Evolutionary conservation across 805 yeast species (phyloP).

Genomic region (Hanseniaspora lindneri): DNA sequence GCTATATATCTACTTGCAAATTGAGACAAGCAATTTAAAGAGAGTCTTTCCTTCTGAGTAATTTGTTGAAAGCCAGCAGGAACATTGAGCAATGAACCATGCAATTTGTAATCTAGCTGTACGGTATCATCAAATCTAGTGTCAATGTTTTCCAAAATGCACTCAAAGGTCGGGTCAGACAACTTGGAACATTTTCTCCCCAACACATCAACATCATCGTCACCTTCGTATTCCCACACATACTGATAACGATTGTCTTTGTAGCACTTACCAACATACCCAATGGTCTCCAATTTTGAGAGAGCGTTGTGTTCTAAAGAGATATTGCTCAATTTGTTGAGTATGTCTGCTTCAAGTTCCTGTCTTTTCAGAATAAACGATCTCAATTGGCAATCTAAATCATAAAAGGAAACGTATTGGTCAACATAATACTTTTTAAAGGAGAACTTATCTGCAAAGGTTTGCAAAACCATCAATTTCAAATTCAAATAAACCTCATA

Average conservation of each 20-base stretch:
- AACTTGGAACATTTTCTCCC: neutral
- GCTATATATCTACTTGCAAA: neutral
- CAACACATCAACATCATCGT: neutral
- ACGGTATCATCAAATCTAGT: neutral
- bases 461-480: neutral
- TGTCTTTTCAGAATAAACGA: neutral
- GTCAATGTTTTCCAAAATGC: neutral
- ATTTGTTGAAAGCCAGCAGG: neutral
- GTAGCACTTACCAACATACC: neutral
- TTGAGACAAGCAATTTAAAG: conserved; percentile 1
- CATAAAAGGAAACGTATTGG: neutral
- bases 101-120: neutral
- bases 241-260: neutral
- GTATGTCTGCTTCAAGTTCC: neutral
- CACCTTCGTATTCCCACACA: neutral
- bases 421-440: neutral
- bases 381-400: neutral
- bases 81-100: neutral
- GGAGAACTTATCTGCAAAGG: neutral
- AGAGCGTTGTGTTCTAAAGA: neutral
- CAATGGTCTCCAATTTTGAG: neutral
- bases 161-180: neutral
- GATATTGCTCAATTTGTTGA: neutral
- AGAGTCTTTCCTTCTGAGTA: conserved; percentile 8
- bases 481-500: neutral